Conservation (phyloP, 345 rosid genomes). For the Hibiscus tridactylites region DNA sequence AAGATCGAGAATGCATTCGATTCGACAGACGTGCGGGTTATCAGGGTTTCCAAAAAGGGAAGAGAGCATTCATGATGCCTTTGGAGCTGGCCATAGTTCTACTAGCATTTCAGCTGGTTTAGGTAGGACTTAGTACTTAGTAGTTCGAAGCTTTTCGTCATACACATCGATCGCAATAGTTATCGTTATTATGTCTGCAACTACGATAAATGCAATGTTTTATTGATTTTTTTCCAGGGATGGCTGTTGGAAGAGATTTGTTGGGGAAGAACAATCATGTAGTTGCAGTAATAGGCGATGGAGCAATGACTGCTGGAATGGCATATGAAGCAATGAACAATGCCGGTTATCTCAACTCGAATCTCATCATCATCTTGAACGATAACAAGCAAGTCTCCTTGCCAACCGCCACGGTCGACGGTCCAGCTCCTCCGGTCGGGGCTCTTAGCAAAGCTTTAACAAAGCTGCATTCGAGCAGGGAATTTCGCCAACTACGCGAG, state of each 20-base stretch:
- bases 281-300: slow-evolving; percentile 42
- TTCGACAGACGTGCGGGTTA: slow-evolving; percentile 38
- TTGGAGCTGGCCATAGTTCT: slow-evolving; percentile 51
- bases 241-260: slow-evolving; percentile 49
- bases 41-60: slow-evolving; percentile 46
- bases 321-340: slow-evolving; percentile 53
- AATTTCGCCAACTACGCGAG: slow-evolving; percentile 24
- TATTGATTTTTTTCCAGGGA: slow-evolving; percentile 19
- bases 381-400: slow-evolving; percentile 44
- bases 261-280: slow-evolving; percentile 37
- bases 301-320: slow-evolving; percentile 54
- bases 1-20: slow-evolving; percentile 35
- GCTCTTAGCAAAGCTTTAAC: slow-evolving; percentile 34
- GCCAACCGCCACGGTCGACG: slow-evolving; percentile 47
- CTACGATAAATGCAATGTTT: too few relatives aligned
- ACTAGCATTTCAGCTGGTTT: slow-evolving; percentile 52
- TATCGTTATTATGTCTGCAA: too few relatives aligned
- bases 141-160: background rate
- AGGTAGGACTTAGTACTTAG: slow-evolving; percentile 14
- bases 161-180: background rate
- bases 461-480: slow-evolving; percentile 22
- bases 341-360: slow-evolving; percentile 39
- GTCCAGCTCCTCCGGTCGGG: slow-evolving; percentile 46
- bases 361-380: slow-evolving; percentile 39
- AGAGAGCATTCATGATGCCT: slow-evolving; percentile 40